Base-by-base conservation (phyloP, 176 grass and related monocot genomes). In the Hyparrhenia diplandra region DNA sequence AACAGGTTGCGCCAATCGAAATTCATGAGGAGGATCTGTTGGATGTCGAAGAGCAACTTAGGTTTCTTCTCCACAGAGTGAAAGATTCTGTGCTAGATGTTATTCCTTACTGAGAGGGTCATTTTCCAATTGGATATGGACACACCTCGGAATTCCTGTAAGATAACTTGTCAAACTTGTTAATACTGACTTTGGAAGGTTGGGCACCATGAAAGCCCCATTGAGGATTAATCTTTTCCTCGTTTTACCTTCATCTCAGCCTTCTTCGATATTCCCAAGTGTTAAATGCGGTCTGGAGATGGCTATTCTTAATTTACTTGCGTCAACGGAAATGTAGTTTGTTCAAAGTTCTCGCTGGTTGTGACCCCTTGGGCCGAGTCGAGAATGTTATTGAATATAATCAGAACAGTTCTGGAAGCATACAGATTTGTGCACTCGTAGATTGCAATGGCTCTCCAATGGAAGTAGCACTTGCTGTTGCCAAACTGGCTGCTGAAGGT, bases 41-140 rank as follows among this genome's bases (percentile, higher is more conserved):
- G 61, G 95, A 98, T 91, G 95, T 90, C 64, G 95, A 98, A 89
- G 90, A 88, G 42, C 95, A 98, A 86, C 79, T 98, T 67, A 88
- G 83, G 35, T 94, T 91, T 92, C 62, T 98, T 82, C 72, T 89
- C 65, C 88, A 98, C 85, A 82, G 25, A 67, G 40, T 98, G 84
- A 88, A 94, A 94, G 90, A 87, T 77, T 92, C 70, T 78, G 60
- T 86, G 32, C 79, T 94, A 79, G 82, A 78, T 89, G 49, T 80
- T 80, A 68, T 92, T 91, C 92, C 95, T n/a, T 98, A 75, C 89
- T 98, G 80, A 91, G 79, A 74, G 95, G 95, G 21, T 98, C 88
- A n/a, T 94, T 98, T 36, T 94, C n/a, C 85, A 71, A 87, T n/a
- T 98, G 95, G 95, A 93, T 98, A 64, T 93, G 95, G 95, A 89